Base-by-base conservation (phyloP, 495 filamentous ascomycete species). In the Neurospora cerealis region DNA sequence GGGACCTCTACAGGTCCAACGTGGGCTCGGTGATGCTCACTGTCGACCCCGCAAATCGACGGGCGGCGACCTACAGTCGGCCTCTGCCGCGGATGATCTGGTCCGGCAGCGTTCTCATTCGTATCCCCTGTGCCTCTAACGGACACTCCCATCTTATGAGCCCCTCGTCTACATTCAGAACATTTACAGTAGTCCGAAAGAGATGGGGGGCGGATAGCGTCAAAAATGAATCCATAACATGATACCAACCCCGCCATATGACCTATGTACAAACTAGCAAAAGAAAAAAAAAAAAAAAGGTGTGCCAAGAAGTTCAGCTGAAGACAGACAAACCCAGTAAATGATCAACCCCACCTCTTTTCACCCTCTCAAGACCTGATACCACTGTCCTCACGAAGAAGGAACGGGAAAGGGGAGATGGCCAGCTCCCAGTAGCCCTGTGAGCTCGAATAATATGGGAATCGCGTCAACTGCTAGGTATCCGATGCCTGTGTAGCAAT, bases 381-480 rank as follows among this genome's bases (percentile, higher is more conserved):
- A 7, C 11, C 48, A 28, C 11, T 13, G 48, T 28, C 21, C 48
- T 28, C 11, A 48, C n/a, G n/a, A 48, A 13, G 48, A 32, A 28
- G 21, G 15, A 34, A 32, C 48, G 28, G 28, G 28, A 19, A 66
- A 66, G 1, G 54, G 54, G 15, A 66, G 42, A 42, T 74, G 77
- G 17, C 69, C 72, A 4, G 79, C 78, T 10, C 89, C 91, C 19
- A 93, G 81, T 1, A 66, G 5, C 5, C 91, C 91, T 40, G 91
- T 79, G 3, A 87, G n/a, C 76, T 92, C 88, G 75, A 94, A 93
- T 11, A 91, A 77, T 6, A 92, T 81, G 0, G 91, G 91, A 73
- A 88, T 88, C 3, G 85, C 82, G 75, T 93, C 92, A 4, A 93
- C 89, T 4, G 89, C 90, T 72, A 93, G 81, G 89, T 87, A 92